Base-by-base conservation (phyloP, 2,329 filamentous ascomycete genomes). In the Verticillium zaregamsianum region DNA sequence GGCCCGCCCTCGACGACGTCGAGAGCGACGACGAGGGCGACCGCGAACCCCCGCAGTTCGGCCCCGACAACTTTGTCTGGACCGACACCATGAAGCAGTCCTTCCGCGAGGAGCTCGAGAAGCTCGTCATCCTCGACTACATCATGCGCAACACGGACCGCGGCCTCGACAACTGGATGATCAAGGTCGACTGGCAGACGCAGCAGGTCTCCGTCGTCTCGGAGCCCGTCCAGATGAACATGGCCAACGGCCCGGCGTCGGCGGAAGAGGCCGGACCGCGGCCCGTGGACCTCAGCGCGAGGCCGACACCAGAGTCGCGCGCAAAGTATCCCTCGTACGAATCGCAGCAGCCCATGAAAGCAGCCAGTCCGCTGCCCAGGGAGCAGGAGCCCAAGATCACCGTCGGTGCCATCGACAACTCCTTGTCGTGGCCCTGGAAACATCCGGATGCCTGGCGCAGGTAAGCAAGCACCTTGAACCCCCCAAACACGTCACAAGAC, bases 101-200 rank as follows among this genome's bases (percentile, higher is more conserved):
- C 0, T 97, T 99, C 73, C 83, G 95, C 40, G 95, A 99, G 74
- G 91, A 98, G 77, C 82, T 99, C 57, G 95, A 99, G 77, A 98
- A 97, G 76, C 82, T 99, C 8, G 96, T 99, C 25, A 96, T 99
- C 70, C 77, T 99, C 66, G 95, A 99, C 76, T 99, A 99, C 73
- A 96, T 99, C 66, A 99, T 99, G 95, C 87, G 95, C 62, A 99
- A 99, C 72, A 99, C 95, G 2, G 95, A 99, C 74, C 86, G 95
- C 76, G 95, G 95, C 2, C 81, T 97, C 61, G 95, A 99, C 74
- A 99, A 99, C 70, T 99, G 95, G 95, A 99, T 99, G 95, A 93
- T 99, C 72, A 95, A 92, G 74, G 91, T 99, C 35, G 93, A 99
- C 74, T 92, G 88, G 83, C 86, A 92, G 68, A 88, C 85, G 3